Base-by-base conservation (phyloP, 2,329 filamentous ascomycete genomes). In the Grosmannia huntii region DNA sequence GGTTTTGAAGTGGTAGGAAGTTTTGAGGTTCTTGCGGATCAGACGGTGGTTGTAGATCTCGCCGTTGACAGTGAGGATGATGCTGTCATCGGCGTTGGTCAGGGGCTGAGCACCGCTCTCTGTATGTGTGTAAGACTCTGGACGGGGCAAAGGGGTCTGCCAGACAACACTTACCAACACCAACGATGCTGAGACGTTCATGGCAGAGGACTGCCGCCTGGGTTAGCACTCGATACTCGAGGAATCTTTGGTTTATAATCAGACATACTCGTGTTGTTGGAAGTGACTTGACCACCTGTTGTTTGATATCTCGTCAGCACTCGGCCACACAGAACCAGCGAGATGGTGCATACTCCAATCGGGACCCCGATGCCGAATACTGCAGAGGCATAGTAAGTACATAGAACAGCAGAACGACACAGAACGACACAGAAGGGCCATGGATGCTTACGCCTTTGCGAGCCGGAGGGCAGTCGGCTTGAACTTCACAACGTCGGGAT, bases 21-120 rank as follows among this genome's bases (percentile, higher is more conserved):
- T 83, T 75, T 89, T 89, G 67, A 96, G 78, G 66, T 79, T 78
- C 76, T 96, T 97, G 70, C 94, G 87, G 68, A 99, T 80, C 68
- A 96, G 83, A 70, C 92, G 88, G 77, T 99, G 94, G 84, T 99
- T 99, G 82, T 99, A 99, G 72, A 99, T 99, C 73, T 99, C 94
- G 75, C 94, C 94, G 74, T 99, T 99, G 83, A 97, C 94, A 64
- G 94, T 92, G 61, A 99, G 84, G 63, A 92, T 85, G 67, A 99
- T 86, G 67, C 80, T 86, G 64, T 85, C 86, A 71, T 97, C 92
- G 65, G 90, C 84, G 78, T 90, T 97, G 78, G 92, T 87, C 64
- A 99, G 80, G 63, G 94, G 94, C 76, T 99, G 94, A 56, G 94
- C 92, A 71, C 94, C 94, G 68, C 89, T 92, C 72, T 97, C 92